Conservation (phyloP, 208 protist species). For the Acanthamoeba lenticulata region DNA sequence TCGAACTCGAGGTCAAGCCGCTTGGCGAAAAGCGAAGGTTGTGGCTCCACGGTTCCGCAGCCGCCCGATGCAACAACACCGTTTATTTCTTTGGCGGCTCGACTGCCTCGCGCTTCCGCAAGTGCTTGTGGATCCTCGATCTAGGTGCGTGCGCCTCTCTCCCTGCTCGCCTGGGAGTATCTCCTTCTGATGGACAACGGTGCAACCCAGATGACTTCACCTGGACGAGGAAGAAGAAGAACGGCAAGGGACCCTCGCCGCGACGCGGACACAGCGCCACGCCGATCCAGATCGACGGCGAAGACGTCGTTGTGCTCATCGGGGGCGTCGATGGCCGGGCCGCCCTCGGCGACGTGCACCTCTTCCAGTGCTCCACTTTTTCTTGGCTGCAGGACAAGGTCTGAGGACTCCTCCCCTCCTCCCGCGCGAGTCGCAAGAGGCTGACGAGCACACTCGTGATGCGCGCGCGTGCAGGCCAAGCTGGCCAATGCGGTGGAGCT, state of each 20-base stretch:
- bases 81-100: slow-evolving; percentile 42
- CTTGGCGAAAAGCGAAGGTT: not conserved
- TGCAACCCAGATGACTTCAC: not conserved
- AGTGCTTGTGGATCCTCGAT: slow-evolving; percentile 11
- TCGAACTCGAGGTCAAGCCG: not conserved
- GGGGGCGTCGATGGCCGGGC: slow-evolving; percentile 9
- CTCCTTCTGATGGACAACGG: no score
- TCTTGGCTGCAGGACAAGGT: slow-evolving; percentile 13
- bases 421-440: no score
- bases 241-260: slow-evolving; percentile 2
- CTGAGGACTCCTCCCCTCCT: no score
- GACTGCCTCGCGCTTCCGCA: slow-evolving; percentile 20
- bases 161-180: not conserved
- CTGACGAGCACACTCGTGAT: no score
- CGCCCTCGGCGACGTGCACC: not conserved
- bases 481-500: not conserved
- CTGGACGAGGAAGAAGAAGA: slow-evolving; percentile 6
- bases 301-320: slow-evolving; percentile 25
- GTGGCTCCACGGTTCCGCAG: slow-evolving; percentile 4
- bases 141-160: not conserved
- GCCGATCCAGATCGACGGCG: not conserved
- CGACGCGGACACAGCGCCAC: slow-evolving; percentile 19
- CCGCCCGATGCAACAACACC: not conserved
- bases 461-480: not conserved
- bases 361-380: slow-evolving; percentile 36